Evolutionary conservation across 495 filamentous ascomycete genomes (phyloP).

Genomic region (Copromyces sp.): DNA sequence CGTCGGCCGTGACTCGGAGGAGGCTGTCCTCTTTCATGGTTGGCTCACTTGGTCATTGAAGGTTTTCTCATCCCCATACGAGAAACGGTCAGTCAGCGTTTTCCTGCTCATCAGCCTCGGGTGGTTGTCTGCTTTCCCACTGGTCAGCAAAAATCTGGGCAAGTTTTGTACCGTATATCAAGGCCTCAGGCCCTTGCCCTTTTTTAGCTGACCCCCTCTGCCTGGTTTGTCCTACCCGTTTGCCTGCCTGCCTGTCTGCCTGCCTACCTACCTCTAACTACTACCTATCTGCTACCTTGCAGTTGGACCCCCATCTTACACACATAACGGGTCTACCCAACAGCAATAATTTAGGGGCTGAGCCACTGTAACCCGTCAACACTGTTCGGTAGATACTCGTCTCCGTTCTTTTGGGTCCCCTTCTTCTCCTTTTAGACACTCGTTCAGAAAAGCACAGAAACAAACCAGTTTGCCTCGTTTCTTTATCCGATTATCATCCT

Average conservation of each 20-base stretch:
- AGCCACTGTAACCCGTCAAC: background rate
- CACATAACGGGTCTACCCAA: background rate
- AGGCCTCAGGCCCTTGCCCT: background rate
- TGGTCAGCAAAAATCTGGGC: background rate
- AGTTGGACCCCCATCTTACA: background rate
- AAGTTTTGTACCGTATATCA: background rate
- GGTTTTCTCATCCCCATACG: background rate
- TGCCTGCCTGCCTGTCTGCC: background rate
- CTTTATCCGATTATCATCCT: background rate
- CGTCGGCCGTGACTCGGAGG: background rate
- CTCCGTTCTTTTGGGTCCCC: background rate
- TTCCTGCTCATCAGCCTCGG: background rate
- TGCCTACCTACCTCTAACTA: background rate
- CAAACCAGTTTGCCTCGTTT: background rate
- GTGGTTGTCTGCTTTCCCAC: background rate
- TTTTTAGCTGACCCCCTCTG: background rate
- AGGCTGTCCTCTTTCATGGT: background rate
- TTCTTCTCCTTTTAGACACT: background rate
- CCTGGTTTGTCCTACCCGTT: background rate
- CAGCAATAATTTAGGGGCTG: background rate
- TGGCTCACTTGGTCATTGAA: background rate
- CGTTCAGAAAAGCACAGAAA: background rate
- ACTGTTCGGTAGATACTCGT: background rate
- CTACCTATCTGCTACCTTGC: background rate
- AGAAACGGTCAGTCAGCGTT: background rate